A percentile compares a stretch with the other conserved stretches of the same genome.
Evolutionary conservation across 768 basidiomycete genomes (phyloP).

Genomic region (Leucogyrophana mollusca): DNA sequence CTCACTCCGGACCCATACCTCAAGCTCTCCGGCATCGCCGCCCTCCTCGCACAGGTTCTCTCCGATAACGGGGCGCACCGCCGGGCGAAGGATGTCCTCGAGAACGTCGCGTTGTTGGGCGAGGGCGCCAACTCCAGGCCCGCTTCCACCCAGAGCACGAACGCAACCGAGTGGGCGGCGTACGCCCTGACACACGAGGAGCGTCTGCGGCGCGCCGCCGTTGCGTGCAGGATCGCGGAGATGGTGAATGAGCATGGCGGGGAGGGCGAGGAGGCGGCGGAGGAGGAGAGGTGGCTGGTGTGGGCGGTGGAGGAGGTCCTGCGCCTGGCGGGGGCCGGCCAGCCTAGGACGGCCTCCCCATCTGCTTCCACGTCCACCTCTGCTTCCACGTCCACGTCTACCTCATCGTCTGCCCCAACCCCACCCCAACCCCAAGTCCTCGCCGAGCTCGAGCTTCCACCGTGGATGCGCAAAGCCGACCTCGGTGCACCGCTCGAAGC

Average conservation of each 20-base stretch:
- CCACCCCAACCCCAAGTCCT: no score
- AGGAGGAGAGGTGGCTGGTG: constrained; percentile 41
- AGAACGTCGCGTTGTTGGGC: constrained; percentile 17
- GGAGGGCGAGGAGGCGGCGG: constrained; percentile 35
- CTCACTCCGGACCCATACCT: constrained; percentile 51
- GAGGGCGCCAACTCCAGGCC: no score
- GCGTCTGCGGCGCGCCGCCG: constrained; percentile 41
- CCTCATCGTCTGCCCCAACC: background rate
- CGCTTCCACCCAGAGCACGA: no score
- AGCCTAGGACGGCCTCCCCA: constrained; percentile 4
- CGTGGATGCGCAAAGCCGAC: constrained; percentile 59
- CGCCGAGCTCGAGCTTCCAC: constrained; percentile 54
- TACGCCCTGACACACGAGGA: constrained; percentile 34
- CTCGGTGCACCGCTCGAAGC: constrained; percentile 69
- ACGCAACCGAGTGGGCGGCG: constrained; percentile 13
- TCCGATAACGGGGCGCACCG: constrained; percentile 15
- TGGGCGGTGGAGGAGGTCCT: constrained; percentile 45
- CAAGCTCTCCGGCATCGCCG: constrained; percentile 67
- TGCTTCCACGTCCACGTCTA: background rate
- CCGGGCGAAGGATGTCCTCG: constrained; percentile 25
- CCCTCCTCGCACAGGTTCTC: constrained; percentile 54
- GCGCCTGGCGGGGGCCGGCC: constrained; percentile 18
- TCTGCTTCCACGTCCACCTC: background rate
- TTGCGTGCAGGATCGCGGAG: constrained; percentile 47
- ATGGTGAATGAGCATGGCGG: constrained; percentile 32